Conservation (phyloP, 345 rosid genomes). For the Eutrema japonicum region DNA sequence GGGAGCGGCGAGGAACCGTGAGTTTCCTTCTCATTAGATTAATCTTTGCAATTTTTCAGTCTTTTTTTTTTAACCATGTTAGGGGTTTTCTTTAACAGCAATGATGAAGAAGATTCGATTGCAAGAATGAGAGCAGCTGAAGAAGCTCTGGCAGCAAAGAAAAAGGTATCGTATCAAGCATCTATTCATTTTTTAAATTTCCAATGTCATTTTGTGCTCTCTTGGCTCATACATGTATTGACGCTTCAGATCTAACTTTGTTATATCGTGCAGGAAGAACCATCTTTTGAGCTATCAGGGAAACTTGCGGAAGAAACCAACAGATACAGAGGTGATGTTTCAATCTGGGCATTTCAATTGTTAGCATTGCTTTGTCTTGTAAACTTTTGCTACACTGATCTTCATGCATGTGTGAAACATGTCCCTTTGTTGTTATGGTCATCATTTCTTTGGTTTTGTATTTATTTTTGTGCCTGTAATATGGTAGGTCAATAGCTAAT, state of each 20-base stretch:
- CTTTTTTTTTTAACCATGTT: conserved; percentile 33
- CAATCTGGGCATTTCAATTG: neutral
- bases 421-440: conserved; percentile 10
- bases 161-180: conserved; percentile 58
- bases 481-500: no score
- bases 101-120: conserved; percentile 69
- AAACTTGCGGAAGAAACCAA: conserved; percentile 98
- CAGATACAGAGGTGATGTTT: conserved; percentile 72
- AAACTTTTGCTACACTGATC: conserved; percentile 15
- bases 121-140: conserved; percentile 88
- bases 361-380: conserved; percentile 5
- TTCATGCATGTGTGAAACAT: conserved; percentile 22
- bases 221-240: conserved; percentile 1
- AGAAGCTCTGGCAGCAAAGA: conserved; percentile 79
- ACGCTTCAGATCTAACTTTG: conserved; percentile 17
- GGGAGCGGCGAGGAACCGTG: conserved; percentile 52
- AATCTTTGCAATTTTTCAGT: conserved; percentile 15
- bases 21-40: conserved; percentile 30
- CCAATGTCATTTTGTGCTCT: conserved; percentile 1
- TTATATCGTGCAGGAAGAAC: conserved; percentile 67
- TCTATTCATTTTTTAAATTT: neutral
- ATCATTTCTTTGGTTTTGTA: neutral
- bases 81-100: conserved; percentile 50
- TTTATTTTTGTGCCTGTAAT: neutral
- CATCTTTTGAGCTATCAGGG: conserved; percentile 95